A percentile compares a stretch with the other conserved stretches of the same genome.
phyloP scores from a whole-genome alignment of 2,329 filamentous ascomycete genomes.

The Knufia fluminis region DNA sequence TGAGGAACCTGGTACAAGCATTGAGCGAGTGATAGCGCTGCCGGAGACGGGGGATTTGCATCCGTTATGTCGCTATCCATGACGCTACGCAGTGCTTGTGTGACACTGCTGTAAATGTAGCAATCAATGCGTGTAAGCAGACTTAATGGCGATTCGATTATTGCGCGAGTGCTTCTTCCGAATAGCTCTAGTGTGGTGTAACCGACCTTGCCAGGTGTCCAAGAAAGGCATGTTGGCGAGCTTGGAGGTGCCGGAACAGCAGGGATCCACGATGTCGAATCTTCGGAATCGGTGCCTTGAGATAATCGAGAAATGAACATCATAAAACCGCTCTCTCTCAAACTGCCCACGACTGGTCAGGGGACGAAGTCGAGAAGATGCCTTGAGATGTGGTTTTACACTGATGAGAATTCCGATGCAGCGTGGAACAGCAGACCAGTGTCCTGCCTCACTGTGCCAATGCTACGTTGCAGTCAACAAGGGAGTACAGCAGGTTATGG shows the following conservation, averaged over 20 bases:
- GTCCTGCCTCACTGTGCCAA: no score
- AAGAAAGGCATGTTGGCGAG: not conserved
- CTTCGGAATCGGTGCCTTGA: no score
- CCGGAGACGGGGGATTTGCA: constrained; percentile 4
- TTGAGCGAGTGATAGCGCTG: not conserved
- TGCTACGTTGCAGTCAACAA: not conserved
- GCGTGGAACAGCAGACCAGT: no score
- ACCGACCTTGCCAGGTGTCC: not conserved
- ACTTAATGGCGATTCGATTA: not conserved
- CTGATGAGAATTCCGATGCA: no score
- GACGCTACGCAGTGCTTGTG: constrained; percentile 2
- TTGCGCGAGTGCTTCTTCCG: not conserved
- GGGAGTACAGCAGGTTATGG: not conserved
- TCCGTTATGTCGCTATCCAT: constrained; percentile 9
- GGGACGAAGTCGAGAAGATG: no score
- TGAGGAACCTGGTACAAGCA: not conserved
- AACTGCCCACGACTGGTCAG: no score
- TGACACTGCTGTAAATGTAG: constrained; percentile 3
- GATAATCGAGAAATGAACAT: no score
- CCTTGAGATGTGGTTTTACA: no score
- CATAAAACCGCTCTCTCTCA: no score
- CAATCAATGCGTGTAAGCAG: constrained; percentile 3
- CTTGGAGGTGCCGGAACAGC: not conserved
- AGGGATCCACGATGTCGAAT: not conserved
- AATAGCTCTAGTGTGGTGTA: not conserved